A percentile compares a stretch with the other conserved stretches of the same genome.
Conservation (phyloP, 139 green algal genomes). For the Mesotaenium endlicherianum region DNA sequence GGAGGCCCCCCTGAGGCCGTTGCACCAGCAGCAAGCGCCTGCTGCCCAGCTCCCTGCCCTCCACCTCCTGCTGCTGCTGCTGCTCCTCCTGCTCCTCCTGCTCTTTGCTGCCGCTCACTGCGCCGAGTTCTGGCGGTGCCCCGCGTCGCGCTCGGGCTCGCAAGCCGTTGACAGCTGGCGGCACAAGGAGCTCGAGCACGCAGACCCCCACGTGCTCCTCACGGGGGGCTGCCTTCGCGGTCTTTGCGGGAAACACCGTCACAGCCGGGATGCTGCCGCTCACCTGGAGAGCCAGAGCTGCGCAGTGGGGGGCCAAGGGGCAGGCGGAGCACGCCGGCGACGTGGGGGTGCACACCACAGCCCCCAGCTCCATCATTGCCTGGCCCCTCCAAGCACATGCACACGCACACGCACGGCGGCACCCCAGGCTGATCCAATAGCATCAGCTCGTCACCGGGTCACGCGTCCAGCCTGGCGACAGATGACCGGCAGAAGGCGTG, state of each 20-base stretch:
- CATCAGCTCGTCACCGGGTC: too few relatives aligned
- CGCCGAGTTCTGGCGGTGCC: neutral
- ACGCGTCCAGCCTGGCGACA: too few relatives aligned
- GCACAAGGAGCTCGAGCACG: constrained; percentile 42
- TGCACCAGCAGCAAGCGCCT: constrained; percentile 53
- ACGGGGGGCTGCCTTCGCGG: constrained; percentile 28
- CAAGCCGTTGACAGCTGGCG: neutral
- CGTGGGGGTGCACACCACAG: constrained; percentile 77
- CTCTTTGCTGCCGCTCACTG: neutral
- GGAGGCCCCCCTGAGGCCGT: constrained; percentile 50
- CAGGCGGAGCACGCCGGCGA: constrained; percentile 71
- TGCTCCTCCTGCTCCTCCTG: neutral
- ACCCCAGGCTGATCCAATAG: too few relatives aligned
- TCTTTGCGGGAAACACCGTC: constrained; percentile 52
- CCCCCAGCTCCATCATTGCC: constrained; percentile 96
- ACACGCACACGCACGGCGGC: too few relatives aligned
- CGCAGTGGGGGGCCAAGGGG: constrained; percentile 66
- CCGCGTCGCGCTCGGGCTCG: neutral
- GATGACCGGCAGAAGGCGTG: too few relatives aligned
- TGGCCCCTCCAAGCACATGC: too few relatives aligned
- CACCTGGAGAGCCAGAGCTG: constrained; percentile 3
- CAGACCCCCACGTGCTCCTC: constrained; percentile 51
- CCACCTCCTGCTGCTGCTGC: neutral
- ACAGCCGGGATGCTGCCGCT: constrained; percentile 18
- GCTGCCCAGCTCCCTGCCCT: neutral